These are phyloP conservation scores for Cryptococcus depauperatus DNA, from an alignment of 1,284 basidiomycete genomes.

Conservation along the genomic window DNA sequence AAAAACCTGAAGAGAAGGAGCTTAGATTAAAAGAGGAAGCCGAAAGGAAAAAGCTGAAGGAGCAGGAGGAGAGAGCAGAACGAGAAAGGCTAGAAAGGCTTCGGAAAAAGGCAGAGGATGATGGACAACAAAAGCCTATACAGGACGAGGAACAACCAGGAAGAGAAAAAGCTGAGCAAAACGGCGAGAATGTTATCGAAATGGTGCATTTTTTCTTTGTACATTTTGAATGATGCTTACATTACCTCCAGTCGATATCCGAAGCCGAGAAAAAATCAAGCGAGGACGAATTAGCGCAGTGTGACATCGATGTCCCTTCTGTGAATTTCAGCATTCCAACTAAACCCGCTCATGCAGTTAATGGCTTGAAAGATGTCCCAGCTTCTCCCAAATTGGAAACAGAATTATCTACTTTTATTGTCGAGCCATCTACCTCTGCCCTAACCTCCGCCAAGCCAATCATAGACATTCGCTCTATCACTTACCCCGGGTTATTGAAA, in stretches of 20 bases:
- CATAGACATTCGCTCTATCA: slow-evolving; percentile 67
- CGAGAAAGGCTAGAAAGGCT: slow-evolving; percentile 38
- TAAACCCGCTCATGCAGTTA: slow-evolving; percentile 38
- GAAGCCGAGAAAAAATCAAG: too few relatives aligned
- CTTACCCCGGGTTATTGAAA: slow-evolving; percentile 75
- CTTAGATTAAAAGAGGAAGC: slow-evolving; percentile 40
- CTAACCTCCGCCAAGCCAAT: slow-evolving; percentile 70
- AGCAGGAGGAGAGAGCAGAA: slow-evolving; percentile 39
- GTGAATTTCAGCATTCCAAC: slow-evolving; percentile 40
- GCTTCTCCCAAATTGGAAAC: slow-evolving; percentile 61
- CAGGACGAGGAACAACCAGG: slow-evolving; percentile 31
- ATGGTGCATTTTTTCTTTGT: slow-evolving; percentile 44
- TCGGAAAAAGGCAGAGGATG: slow-evolving; percentile 32
- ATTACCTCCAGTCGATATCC: too few relatives aligned
- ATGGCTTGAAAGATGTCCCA: slow-evolving; percentile 46
- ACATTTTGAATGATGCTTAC: neutral
- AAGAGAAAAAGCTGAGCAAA: slow-evolving; percentile 35
- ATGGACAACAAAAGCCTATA: slow-evolving; percentile 35
- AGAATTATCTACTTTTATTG: slow-evolving; percentile 29
- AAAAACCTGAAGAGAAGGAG: slow-evolving; percentile 49
- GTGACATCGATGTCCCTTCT: slow-evolving; percentile 47
- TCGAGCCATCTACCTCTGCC: slow-evolving; percentile 48
- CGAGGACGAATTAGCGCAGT: slow-evolving; percentile 43
- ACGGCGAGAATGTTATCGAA: slow-evolving; percentile 37
- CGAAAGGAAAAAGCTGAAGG: slow-evolving; percentile 33